Conservation (phyloP, 495 filamentous ascomycete species). For the Aspergillus sclerotioniger region DNA sequence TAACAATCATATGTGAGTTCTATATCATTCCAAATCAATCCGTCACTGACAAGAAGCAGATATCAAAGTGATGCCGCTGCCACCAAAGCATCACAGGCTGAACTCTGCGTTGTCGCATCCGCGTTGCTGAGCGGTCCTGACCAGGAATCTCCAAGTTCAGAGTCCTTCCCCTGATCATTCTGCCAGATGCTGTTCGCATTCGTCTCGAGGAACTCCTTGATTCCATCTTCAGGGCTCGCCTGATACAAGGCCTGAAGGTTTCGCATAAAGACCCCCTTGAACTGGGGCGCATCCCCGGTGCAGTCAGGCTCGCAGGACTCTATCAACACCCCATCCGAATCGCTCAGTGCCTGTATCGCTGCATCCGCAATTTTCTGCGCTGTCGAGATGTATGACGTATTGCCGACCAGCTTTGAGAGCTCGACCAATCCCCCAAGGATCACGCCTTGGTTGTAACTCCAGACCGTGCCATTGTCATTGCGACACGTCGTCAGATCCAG, state of each 20-base stretch:
- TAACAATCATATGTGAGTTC: no score
- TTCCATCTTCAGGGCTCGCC: neutral
- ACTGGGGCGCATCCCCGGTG: conserved; percentile 1
- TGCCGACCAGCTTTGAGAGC: conserved; percentile 30
- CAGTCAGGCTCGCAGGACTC: conserved; percentile 37
- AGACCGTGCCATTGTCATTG: conserved; percentile 56
- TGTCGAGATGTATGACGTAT: conserved; percentile 49
- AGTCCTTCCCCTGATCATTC: neutral
- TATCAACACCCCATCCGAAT: conserved; percentile 55
- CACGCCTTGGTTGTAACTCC: conserved; percentile 73
- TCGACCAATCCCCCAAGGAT: conserved; percentile 64
- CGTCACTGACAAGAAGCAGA: no score
- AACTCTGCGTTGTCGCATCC: neutral
- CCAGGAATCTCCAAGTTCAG: neutral
- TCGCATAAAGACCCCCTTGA: conserved; percentile 2
- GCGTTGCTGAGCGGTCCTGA: neutral
- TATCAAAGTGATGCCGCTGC: neutral
- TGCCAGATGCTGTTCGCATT: neutral
- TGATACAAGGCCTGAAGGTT: neutral
- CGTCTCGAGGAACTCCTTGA: neutral
- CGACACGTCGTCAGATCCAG: conserved; percentile 43
- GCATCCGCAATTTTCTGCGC: conserved; percentile 66
- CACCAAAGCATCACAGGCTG: neutral
- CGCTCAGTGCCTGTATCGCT: conserved; percentile 54
- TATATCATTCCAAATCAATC: no score